Percentiles rank a stretch among this genome's conserved stretches.
Evolutionary conservation across 1,139 yeast genomes (phyloP).

Genomic region (Candida neerlandica): DNA sequence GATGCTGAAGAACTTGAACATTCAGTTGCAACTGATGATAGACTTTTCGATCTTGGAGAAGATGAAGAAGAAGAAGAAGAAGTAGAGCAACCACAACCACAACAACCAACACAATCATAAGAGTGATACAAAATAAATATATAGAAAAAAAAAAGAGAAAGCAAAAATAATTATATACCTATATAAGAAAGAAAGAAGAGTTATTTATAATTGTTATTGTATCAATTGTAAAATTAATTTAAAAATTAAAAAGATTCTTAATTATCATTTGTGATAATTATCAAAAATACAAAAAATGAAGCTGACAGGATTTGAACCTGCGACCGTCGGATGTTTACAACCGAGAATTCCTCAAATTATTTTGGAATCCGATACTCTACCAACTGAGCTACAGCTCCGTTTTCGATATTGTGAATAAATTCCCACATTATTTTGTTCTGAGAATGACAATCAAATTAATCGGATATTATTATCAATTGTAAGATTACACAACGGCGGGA

Average conservation of each 20-base stretch:
- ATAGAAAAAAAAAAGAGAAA: background rate
- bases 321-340: constrained; percentile 27
- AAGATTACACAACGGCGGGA: no score
- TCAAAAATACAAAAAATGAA: constrained; percentile 18
- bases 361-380: constrained; percentile 35
- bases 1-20: constrained; percentile 7
- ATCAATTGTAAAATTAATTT: no score
- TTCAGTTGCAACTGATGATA: constrained; percentile 23
- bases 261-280: background rate
- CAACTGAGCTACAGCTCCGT: constrained; percentile 35
- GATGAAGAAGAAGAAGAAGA: constrained; percentile 40
- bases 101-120: background rate
- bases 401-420: no score
- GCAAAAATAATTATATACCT: background rate
- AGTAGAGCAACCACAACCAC: constrained; percentile 24
- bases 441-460: no score
- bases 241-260: constrained; percentile 1
- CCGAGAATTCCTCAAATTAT: constrained; percentile 8
- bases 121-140: background rate
- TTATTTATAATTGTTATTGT: background rate
- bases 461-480: no score
- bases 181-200: background rate
- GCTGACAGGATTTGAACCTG: constrained; percentile 38
- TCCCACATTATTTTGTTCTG: no score
- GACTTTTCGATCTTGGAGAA: constrained; percentile 44